These are phyloP conservation scores for Xylaria venustula DNA, from an alignment of 495 filamentous ascomycete species.

Conservation along the genomic window DNA sequence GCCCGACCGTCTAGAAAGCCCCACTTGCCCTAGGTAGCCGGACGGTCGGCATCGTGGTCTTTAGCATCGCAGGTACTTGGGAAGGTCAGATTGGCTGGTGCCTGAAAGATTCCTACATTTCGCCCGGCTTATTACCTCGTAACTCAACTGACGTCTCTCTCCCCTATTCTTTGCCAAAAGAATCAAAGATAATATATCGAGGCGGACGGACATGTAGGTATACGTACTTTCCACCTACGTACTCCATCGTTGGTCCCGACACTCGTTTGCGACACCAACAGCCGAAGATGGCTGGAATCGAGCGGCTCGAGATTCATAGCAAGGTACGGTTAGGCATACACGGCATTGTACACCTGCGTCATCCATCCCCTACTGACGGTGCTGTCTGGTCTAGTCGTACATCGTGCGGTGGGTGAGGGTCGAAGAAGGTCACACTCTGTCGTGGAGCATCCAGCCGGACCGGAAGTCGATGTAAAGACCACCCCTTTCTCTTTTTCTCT, in stretches of 20 bases:
- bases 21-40: too few relatives aligned
- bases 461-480: conserved; percentile 80
- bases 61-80: too few relatives aligned
- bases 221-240: background rate
- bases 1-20: too few relatives aligned
- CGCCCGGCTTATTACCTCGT: too few relatives aligned
- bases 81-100: too few relatives aligned
- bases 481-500: background rate
- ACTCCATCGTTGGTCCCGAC: background rate
- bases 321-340: conserved; percentile 60
- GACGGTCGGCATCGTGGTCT: too few relatives aligned
- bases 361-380: conserved; percentile 10
- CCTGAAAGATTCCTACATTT: too few relatives aligned
- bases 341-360: conserved; percentile 10
- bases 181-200: too few relatives aligned
- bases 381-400: conserved; percentile 65
- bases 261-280: background rate
- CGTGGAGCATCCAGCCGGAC: conserved; percentile 95
- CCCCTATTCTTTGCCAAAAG: too few relatives aligned
- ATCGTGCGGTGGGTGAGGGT: conserved; percentile 97
- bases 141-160: too few relatives aligned
- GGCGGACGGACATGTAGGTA: conserved; percentile 6
- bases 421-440: conserved; percentile 83
- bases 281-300: conserved; percentile 81
- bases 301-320: conserved; percentile 96